Percentiles rank a stretch among this genome's conserved stretches.
phyloP scores from a whole-genome alignment of 768 basidiomycete genomes.

The Mycena vitilis region DNA sequence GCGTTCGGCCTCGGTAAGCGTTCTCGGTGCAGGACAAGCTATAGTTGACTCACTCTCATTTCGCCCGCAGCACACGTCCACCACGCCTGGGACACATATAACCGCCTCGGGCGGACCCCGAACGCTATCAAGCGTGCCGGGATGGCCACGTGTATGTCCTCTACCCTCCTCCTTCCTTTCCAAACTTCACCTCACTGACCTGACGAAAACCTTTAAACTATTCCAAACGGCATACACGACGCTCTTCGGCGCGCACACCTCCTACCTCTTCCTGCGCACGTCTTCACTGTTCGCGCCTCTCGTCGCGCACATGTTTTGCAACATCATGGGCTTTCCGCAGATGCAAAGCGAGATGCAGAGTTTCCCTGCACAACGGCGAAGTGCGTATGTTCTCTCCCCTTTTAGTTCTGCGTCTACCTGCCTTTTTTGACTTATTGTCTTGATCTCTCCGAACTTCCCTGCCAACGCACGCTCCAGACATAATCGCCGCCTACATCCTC shows the following conservation, averaged over 20 bases:
- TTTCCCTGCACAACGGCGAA: conserved; percentile 61
- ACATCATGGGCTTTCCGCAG: conserved; percentile 91
- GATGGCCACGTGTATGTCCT: conserved; percentile 61
- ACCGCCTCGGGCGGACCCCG: conserved; percentile 74
- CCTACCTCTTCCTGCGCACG: conserved; percentile 89
- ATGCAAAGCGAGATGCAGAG: conserved; percentile 64
- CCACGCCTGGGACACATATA: conserved; percentile 90
- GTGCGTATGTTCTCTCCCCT: conserved; percentile 52
- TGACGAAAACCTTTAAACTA: conserved; percentile 57
- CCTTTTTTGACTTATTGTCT: too few species aligned
- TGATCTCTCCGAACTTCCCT: too few species aligned
- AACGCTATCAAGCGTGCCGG: conserved; percentile 73
- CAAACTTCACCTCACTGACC: too few species aligned
- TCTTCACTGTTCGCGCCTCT: conserved; percentile 84
- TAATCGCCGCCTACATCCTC: conserved; percentile 14
- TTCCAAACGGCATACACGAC: conserved; percentile 94
- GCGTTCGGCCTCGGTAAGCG: conserved; percentile 92
- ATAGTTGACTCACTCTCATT: too few species aligned
- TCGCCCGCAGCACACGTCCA: conserved; percentile 82
- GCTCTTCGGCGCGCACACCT: conserved; percentile 89
- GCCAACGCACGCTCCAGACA: not conserved
- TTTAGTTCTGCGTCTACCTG: too few species aligned
- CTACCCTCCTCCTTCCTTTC: not conserved
- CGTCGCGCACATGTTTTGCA: conserved; percentile 90
- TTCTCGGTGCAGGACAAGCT: conserved; percentile 23